Base-by-base conservation (phyloP, 2,329 filamentous ascomycete species). In the Aspergillus floridensis region DNA sequence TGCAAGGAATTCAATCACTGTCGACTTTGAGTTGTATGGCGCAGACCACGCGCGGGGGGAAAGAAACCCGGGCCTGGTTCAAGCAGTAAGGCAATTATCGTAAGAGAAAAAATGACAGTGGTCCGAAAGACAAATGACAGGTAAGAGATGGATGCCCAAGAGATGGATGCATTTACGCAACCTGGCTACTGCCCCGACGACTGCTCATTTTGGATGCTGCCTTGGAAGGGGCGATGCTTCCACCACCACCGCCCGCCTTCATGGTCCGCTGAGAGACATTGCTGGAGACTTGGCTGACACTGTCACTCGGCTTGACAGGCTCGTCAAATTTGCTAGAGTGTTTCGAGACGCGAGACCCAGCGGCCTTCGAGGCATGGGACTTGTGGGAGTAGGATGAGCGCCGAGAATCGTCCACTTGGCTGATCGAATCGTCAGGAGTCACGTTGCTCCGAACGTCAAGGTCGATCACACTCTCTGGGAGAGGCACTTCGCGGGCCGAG, bases 371-470 rank as follows among this genome's bases (percentile, higher is more conserved):
- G 26, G 65, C 65, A 44, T 70, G 64, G 8, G 71, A 67, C 35
- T 64, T 65, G 48, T 68, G 65, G 16, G 61, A 70, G 57, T 73
- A 63, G 19, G 64, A 60, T n/a, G 70, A 72, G 22, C 68, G 61
- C 7, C 67, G 61, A 19, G 66, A 63, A 12, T 65, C 63, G n/a
- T 70, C 74, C 26, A 93, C 81, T 51, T 92, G 89, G 65, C 87
- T 87, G 61, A 92, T 85, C 0, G 92, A 96, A 74, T 97, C 93
- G 57, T 89, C 84, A 8, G 91, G 88, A 0, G 88, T 89, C 65
- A 99, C 80, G 19, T 92, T 87, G 14, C 76, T 76, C 53, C 78
- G 71, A 11, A 74, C 70, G 35, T 76, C 73, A 12, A 72, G 44
- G 8, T 72, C 73, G 7, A 67, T 58, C 19, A 72, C 66, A 56